Percentiles rank a stretch among this genome's conserved stretches.
Evolutionary conservation across 345 rosid genomes (phyloP).

Genomic region (Abelmoschus esculentus): DNA sequence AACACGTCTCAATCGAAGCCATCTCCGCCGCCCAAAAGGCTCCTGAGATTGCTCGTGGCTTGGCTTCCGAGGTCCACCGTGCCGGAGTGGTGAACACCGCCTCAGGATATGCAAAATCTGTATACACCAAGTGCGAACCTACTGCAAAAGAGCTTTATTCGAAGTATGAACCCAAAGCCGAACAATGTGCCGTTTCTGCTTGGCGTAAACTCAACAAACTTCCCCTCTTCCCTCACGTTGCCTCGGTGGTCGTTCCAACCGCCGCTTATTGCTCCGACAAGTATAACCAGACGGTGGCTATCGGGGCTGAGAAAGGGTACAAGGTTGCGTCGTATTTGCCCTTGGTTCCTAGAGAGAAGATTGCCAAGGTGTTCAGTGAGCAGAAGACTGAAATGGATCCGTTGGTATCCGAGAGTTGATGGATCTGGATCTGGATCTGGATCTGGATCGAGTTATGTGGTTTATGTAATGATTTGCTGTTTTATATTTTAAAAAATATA

Average conservation of each 20-base stretch:
- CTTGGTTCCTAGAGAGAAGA: conserved; percentile 75
- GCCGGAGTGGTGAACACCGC: conserved; percentile 20
- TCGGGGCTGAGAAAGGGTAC: conserved; percentile 74
- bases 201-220: conserved; percentile 76
- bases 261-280: conserved; percentile 72
- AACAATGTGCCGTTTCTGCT: conserved; percentile 65
- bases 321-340: conserved; percentile 68
- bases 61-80: background rate
- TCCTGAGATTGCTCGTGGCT: background rate
- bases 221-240: conserved; percentile 72
- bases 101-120: conserved; percentile 59
- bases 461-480: too few species aligned
- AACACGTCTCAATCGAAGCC: background rate
- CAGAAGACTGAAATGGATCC: conserved; percentile 28
- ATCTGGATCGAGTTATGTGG: too few species aligned
- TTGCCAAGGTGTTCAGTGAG: conserved; percentile 53
- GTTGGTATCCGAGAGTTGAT: conserved; percentile 24
- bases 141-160: conserved; percentile 19
- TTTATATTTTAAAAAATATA: background rate
- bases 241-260: conserved; percentile 66
- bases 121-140: conserved; percentile 48
- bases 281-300: conserved; percentile 64
- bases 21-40: background rate
- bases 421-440: background rate
- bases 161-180: conserved; percentile 46